These are phyloP conservation scores for Aspergillus ochraceoroseus DNA, from an alignment of 2,329 filamentous ascomycete genomes.

Conservation along the genomic window DNA sequence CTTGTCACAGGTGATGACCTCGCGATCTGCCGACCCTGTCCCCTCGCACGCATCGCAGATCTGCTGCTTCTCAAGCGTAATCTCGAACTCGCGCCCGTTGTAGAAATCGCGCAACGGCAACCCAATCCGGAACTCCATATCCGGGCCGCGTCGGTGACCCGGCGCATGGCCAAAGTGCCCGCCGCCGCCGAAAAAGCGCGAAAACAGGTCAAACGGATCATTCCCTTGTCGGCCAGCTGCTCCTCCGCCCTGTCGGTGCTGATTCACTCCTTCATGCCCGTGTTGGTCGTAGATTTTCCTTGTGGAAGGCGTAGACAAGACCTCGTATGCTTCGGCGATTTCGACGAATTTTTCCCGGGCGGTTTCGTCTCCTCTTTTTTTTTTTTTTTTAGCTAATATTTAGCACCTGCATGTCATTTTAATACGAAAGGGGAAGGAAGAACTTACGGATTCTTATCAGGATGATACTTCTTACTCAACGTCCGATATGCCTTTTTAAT, in stretches of 20 bases:
- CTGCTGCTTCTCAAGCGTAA: slow-evolving; percentile 87
- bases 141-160: slow-evolving; percentile 73
- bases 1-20: slow-evolving; percentile 70
- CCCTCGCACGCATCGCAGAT: slow-evolving; percentile 92
- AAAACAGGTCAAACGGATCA: slow-evolving; percentile 95
- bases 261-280: slow-evolving; percentile 83
- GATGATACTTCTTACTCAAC: slow-evolving; percentile 92
- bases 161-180: slow-evolving; percentile 72
- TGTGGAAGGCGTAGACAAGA: slow-evolving; percentile 71
- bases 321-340: slow-evolving; percentile 92
- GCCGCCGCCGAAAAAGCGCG: slow-evolving; percentile 88
- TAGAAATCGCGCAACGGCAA: slow-evolving; percentile 88
- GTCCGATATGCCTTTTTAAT: slow-evolving; percentile 91
- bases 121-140: slow-evolving; percentile 79
- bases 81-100: slow-evolving; percentile 78
- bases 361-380: slow-evolving; percentile 64
- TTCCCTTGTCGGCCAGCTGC: slow-evolving; percentile 55
- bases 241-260: slow-evolving; percentile 70
- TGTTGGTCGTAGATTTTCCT: slow-evolving; percentile 91
- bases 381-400: no score
- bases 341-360: slow-evolving; percentile 90
- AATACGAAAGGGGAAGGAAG: not conserved
- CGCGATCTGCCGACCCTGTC: slow-evolving; percentile 73
- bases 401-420: no score
- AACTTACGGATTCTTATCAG: slow-evolving; percentile 92